Conservation (phyloP, 306 rosid species). For the Quercus parvula region DNA sequence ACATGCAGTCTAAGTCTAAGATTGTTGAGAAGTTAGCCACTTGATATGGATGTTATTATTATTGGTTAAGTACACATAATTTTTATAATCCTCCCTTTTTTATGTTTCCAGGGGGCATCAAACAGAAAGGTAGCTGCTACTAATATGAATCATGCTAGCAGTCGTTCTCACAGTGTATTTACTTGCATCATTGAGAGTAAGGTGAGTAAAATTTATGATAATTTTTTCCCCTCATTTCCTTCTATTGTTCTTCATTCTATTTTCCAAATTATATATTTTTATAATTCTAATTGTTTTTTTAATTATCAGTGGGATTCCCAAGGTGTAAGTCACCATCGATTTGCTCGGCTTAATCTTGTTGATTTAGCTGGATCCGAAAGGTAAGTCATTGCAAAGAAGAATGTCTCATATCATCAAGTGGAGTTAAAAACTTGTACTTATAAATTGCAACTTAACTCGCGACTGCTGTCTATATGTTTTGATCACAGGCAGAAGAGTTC, state of each 20-base stretch:
- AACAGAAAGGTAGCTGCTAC: slow-evolving; percentile 97
- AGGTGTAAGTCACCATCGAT: slow-evolving; percentile 90
- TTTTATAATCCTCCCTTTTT: not conserved
- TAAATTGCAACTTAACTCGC: not conserved
- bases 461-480: slow-evolving; percentile 12
- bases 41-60: not conserved
- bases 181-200: slow-evolving; percentile 93
- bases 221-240: not conserved
- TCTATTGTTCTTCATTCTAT: not conserved
- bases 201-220: slow-evolving; percentile 39
- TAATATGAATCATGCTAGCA: slow-evolving; percentile 95
- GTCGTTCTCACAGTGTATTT: slow-evolving; percentile 98
- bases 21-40: not conserved
- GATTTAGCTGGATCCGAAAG: slow-evolving; percentile 99
- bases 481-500: slow-evolving; percentile 93
- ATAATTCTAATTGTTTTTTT: not conserved
- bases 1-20: not conserved
- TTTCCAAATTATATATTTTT: slow-evolving; percentile 15
- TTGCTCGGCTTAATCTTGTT: slow-evolving; percentile 94
- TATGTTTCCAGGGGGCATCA: slow-evolving; percentile 71
- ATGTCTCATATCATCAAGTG: slow-evolving; percentile 7
- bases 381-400: slow-evolving; percentile 34
- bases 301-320: slow-evolving; percentile 91
- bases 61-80: not conserved
- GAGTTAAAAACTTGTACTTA: not conserved